These are phyloP conservation scores for Camelina neglecta DNA, from an alignment of 345 rosid species.

Conservation along the genomic window DNA sequence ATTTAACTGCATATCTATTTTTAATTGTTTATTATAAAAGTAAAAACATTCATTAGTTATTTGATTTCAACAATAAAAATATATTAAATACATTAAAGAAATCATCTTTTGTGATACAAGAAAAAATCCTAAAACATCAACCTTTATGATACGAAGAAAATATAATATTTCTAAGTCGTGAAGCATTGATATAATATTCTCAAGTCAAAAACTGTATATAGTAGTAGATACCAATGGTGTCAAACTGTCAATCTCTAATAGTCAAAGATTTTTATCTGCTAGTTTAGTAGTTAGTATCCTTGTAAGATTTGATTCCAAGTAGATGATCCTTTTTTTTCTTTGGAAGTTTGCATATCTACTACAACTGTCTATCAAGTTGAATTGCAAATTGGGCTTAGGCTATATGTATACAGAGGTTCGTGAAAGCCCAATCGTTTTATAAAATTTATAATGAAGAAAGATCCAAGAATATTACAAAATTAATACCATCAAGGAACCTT, in stretches of 20 bases:
- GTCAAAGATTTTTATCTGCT: background rate
- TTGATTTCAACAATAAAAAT: too few species aligned
- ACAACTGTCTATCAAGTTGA: background rate
- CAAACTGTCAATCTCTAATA: background rate
- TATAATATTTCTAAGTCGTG: background rate
- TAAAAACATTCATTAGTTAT: too few species aligned
- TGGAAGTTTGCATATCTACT: background rate
- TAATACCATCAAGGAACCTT: conserved; percentile 21
- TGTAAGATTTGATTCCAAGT: conserved; percentile 1
- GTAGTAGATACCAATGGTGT: background rate
- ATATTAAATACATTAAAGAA: too few species aligned
- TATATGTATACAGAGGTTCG: background rate
- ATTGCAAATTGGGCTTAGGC: conserved; percentile 1
- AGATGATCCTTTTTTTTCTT: too few species aligned
- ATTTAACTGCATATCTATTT: too few species aligned
- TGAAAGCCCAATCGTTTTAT: conserved; percentile 29
- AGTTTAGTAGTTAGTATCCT: background rate
- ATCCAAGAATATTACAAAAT: conserved; percentile 25
- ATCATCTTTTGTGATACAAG: too few species aligned
- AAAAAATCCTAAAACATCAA: too few species aligned
- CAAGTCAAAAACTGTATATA: background rate
- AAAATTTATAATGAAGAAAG: background rate
- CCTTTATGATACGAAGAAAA: too few species aligned
- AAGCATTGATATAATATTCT: background rate
- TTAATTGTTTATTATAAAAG: too few species aligned